Evolutionary conservation across 2,329 filamentous ascomycete genomes (phyloP).

Genomic region (Colletotrichum costaricense): DNA sequence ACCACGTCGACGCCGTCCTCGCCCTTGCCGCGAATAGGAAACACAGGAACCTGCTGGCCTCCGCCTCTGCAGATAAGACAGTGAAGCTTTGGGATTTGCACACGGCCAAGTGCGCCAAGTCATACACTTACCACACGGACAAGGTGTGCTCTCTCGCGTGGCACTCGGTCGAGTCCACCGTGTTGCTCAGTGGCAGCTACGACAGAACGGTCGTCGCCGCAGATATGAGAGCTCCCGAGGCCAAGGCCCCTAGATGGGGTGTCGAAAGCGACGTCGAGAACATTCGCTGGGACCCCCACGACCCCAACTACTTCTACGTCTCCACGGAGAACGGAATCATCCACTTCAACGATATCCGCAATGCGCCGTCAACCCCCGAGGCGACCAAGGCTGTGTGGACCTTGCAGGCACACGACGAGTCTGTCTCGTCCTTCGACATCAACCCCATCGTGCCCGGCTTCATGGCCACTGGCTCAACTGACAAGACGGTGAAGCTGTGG

Average conservation of each 20-base stretch:
- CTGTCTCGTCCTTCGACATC: conserved; percentile 91
- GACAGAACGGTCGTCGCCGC: conserved; percentile 94
- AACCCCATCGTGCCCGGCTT: conserved; percentile 91
- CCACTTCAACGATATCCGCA: conserved; percentile 90
- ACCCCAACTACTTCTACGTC: conserved; percentile 93
- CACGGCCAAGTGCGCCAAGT: conserved; percentile 92
- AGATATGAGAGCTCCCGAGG: conserved; percentile 93
- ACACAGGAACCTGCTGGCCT: conserved; percentile 94
- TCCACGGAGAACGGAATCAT: conserved; percentile 93
- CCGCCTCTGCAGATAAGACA: conserved; percentile 94
- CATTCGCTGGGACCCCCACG: conserved; percentile 92
- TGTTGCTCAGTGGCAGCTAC: conserved; percentile 92
- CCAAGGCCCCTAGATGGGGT: conserved; percentile 85
- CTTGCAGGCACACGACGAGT: conserved; percentile 93
- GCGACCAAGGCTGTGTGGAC: conserved; percentile 91
- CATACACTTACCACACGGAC: conserved; percentile 94
- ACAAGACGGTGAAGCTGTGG: conserved; percentile 97
- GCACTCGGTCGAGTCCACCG: conserved; percentile 88
- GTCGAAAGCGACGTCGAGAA: conserved; percentile 97
- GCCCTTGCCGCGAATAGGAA: conserved; percentile 92
- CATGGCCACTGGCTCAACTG: conserved; percentile 91
- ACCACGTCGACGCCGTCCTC: conserved; percentile 94
- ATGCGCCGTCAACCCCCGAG: conserved; percentile 77
- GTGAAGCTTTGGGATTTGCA: conserved; percentile 98
- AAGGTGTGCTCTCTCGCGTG: conserved; percentile 97